Evolutionary conservation across 75 land plant genomes (phyloP).

Genomic region (Pinus taeda): DNA sequence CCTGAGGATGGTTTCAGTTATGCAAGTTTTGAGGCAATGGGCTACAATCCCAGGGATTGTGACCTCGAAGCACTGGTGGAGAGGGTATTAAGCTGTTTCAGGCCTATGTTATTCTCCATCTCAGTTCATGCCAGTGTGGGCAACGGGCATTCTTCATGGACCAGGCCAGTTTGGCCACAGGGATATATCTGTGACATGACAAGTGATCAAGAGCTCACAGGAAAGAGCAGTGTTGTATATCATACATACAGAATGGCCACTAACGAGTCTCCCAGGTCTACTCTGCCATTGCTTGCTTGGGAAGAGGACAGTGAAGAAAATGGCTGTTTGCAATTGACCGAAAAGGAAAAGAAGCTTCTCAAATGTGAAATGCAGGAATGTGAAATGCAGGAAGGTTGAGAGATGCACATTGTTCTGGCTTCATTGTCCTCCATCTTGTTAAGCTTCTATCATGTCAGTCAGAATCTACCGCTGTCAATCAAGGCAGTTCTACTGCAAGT

Average conservation of each 20-base stretch:
- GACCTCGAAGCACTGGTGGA: constrained; percentile 35
- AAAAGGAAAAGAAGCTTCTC: background rate
- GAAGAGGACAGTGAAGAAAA: constrained; percentile 1
- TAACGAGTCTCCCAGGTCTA: background rate
- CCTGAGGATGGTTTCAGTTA: constrained; percentile 90
- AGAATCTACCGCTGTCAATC: too few relatives aligned
- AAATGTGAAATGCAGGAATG: background rate
- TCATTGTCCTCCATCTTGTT: background rate
- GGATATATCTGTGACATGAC: constrained; percentile 33
- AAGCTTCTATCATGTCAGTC: background rate
- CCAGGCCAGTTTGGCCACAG: constrained; percentile 9
- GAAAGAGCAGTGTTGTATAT: constrained; percentile 35
- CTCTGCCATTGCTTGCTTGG: background rate
- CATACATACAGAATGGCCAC: constrained; percentile 34
- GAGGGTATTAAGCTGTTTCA: constrained; percentile 56
- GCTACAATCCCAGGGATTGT: constrained; percentile 37
- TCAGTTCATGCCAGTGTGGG: constrained; percentile 39
- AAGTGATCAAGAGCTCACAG: constrained; percentile 36
- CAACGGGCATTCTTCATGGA: constrained; percentile 14
- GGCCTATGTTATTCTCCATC: constrained; percentile 56
- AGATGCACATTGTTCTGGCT: background rate
- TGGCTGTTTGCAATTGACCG: background rate
- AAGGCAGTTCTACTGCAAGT: too few relatives aligned
- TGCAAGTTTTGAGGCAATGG: constrained; percentile 83
- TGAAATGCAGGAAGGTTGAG: background rate